Base-by-base conservation (phyloP, 257 asterid genomes). In the Lycium barbarum region DNA sequence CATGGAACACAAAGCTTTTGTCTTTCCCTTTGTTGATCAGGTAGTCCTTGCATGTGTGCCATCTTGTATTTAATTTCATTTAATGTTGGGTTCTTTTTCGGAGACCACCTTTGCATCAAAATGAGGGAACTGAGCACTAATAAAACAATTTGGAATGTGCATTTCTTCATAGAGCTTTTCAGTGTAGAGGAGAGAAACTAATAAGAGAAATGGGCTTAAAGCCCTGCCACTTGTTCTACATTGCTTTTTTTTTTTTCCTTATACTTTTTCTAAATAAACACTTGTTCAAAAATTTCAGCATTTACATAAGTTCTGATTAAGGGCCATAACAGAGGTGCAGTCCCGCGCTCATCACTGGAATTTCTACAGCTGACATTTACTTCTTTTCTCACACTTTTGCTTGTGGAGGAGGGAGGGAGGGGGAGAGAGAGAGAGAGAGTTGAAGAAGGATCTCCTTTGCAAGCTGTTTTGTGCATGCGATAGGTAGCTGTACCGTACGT, bases 1-100 rank as follows among this genome's bases (percentile, higher is more conserved):
- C 98, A 96, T 45, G 98, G 99, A 87, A 95, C 97, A 63, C 90
- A 94, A 81, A 93, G 98, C 97, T 95, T 86, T 15, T 70, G 83
- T 86, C 74, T 61, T 67, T 45, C 83, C n/a, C 55, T 36, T n/a
- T 13, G 17, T 10, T 13, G 47, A 26, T 33, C 12, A n/a, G 71
- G 71, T 63, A 63, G 15, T 63, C 71, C 71, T 4, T 63, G 71
- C 17, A 63, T 63, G 17, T 63, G 38, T 22, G 40, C 71, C 71
- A 62, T 9, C 40, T 63, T 22, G 40, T 22, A 22, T 63, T 63
- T 22, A 6, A 49, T 20, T 20, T 11, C 59, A 73, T 73, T 40
- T 47, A 20, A 47, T 73, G 20, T 20, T 73, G n/a, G 59, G 6
- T 47, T 74, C 35, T 9, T 67, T 17, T 38, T 9, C 3, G 7